A percentile compares a stretch with the other conserved stretches of the same genome.
Conservation (phyloP, 306 rosid genomes). For the Medicago lupulina region DNA sequence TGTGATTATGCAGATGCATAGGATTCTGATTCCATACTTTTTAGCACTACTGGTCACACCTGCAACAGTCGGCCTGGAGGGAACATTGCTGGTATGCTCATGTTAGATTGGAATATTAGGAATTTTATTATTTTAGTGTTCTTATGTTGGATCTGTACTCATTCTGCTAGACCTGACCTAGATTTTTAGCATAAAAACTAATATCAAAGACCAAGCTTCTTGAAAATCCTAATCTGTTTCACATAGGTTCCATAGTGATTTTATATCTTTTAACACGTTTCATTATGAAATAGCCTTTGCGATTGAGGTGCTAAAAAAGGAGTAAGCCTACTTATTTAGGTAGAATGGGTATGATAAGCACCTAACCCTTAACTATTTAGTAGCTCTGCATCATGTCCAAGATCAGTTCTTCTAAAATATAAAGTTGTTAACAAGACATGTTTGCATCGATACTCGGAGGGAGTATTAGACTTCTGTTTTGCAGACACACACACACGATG, state of each 20-base stretch:
- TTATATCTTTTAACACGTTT: neutral
- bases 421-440: neutral
- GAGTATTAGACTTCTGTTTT: slow-evolving; percentile 2
- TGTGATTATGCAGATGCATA: slow-evolving; percentile 71
- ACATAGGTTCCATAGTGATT: neutral
- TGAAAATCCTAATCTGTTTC: slow-evolving; percentile 19
- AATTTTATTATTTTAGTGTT: slow-evolving; percentile 17
- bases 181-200: slow-evolving; percentile 4
- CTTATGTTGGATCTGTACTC: neutral
- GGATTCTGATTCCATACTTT: slow-evolving; percentile 70
- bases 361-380: slow-evolving; percentile 8
- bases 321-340: neutral
- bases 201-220: neutral
- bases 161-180: neutral
- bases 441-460: neutral
- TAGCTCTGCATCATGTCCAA: neutral
- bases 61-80: slow-evolving; percentile 79
- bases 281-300: neutral
- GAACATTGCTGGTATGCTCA: slow-evolving; percentile 77
- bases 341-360: neutral
- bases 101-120: slow-evolving; percentile 34
- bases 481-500: neutral
- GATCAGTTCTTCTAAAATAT: slow-evolving; percentile 1
- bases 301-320: neutral
- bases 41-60: slow-evolving; percentile 74